Conservation (phyloP, 495 filamentous ascomycete species). For the Daldinia vernicosa region DNA sequence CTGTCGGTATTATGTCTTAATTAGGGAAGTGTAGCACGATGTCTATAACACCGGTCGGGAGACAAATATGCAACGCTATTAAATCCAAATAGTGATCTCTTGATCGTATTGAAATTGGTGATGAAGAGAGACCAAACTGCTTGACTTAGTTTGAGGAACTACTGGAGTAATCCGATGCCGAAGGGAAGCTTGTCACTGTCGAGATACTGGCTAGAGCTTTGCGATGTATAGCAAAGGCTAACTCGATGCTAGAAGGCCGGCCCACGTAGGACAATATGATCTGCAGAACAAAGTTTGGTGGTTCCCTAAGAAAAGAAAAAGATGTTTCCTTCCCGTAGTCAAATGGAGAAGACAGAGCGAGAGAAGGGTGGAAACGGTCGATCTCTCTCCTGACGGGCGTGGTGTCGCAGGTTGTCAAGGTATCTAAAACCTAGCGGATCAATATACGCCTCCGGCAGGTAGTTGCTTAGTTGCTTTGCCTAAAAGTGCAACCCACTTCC, state of each 20-base stretch:
- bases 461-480: conserved; percentile 28
- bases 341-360: conserved; percentile 13
- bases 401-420: conserved; percentile 43
- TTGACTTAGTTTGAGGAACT: conserved; percentile 8
- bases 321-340: conserved; percentile 38
- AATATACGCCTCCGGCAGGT: conserved; percentile 27
- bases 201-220: conserved; percentile 6
- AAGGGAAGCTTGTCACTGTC: not conserved
- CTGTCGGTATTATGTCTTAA: conserved; percentile 16
- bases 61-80: conserved; percentile 24
- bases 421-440: conserved; percentile 21
- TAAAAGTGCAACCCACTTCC: conserved; percentile 31
- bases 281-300: conserved; percentile 46
- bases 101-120: not conserved
- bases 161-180: conserved; percentile 14
- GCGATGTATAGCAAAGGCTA: conserved; percentile 17
- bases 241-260: conserved; percentile 28
- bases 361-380: conserved; percentile 37
- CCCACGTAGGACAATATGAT: conserved; percentile 39
- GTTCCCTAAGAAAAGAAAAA: conserved; percentile 19
- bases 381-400: conserved; percentile 40
- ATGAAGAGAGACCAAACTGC: conserved; percentile 3
- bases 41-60: conserved; percentile 14
- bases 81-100: conserved; percentile 21
- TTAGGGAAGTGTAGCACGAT: conserved; percentile 31